These are phyloP conservation scores for Plasmodium berghei DNA, from an alignment of 169 alveolate species.

Conservation along the genomic window DNA sequence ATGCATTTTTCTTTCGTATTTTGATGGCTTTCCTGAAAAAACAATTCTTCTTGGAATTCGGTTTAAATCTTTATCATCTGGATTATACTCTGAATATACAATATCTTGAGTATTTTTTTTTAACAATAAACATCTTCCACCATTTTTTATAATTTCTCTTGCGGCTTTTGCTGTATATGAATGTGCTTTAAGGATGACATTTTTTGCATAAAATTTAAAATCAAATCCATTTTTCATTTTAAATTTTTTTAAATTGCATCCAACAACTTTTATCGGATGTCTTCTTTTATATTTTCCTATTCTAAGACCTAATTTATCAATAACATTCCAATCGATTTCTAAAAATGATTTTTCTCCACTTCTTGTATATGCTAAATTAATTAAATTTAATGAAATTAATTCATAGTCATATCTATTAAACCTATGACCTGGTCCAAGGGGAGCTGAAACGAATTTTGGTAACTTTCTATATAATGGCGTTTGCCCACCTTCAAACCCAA, in stretches of 20 bases:
- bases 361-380: slow-evolving; percentile 76
- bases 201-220: slow-evolving; percentile 55
- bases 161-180: slow-evolving; percentile 85
- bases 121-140: slow-evolving; percentile 83
- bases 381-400: slow-evolving; percentile 81
- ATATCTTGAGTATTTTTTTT: slow-evolving; percentile 84
- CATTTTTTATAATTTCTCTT: slow-evolving; percentile 80
- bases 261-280: slow-evolving; percentile 84
- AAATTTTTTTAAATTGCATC: slow-evolving; percentile 79
- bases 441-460: slow-evolving; percentile 86
- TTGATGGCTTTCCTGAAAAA: slow-evolving; percentile 84
- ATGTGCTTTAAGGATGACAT: slow-evolving; percentile 83
- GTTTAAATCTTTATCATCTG: slow-evolving; percentile 77
- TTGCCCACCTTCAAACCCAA: slow-evolving; percentile 87
- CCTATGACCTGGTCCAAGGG: slow-evolving; percentile 85
- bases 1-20: slow-evolving; percentile 76
- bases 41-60: slow-evolving; percentile 82
- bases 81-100: slow-evolving; percentile 83
- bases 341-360: slow-evolving; percentile 78
- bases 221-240: slow-evolving; percentile 79
- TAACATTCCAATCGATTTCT: slow-evolving; percentile 84
- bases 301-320: slow-evolving; percentile 82
- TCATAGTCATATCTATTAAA: slow-evolving; percentile 79
- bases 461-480: slow-evolving; percentile 85
- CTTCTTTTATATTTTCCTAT: slow-evolving; percentile 83